A percentile compares a stretch with the other conserved stretches of the same genome.
Conservation (phyloP, 768 basidiomycete species). For the Albatrellus ellisii region DNA sequence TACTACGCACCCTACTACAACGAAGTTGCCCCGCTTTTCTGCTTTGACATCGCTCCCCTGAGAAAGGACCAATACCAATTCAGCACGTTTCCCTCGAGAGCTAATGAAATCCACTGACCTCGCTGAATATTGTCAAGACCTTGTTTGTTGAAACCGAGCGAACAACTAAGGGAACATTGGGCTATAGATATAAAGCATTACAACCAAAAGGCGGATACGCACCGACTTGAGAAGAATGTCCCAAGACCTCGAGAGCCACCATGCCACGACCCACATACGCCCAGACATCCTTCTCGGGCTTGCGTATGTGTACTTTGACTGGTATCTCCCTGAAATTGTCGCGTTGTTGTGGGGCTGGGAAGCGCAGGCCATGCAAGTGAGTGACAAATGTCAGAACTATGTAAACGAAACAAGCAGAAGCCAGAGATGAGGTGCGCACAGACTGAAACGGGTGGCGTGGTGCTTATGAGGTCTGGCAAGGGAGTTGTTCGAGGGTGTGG, state of each 20-base stretch:
- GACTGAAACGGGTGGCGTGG: conserved; percentile 1
- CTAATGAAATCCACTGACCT: conserved; percentile 30
- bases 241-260: conserved; percentile 60
- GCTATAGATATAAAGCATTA: conserved; percentile 13
- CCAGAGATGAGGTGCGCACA: not conserved
- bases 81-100: not conserved
- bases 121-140: conserved; percentile 54
- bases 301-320: conserved; percentile 75
- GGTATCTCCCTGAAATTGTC: conserved; percentile 64
- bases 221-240: conserved; percentile 77
- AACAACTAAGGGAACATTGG: conserved; percentile 41
- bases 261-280: conserved; percentile 67
- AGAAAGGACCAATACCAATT: conserved; percentile 10
- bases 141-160: conserved; percentile 54
- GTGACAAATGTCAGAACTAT: not conserved
- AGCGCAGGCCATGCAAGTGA: not conserved
- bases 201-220: conserved; percentile 17
- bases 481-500: conserved; percentile 4
- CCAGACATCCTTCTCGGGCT: conserved; percentile 73
- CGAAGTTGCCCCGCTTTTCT: conserved; percentile 80
- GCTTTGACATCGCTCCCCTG: conserved; percentile 65
- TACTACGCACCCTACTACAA: conserved; percentile 72
- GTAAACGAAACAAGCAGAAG: not conserved
- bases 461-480: conserved; percentile 1
- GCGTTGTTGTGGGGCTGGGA: conserved; percentile 19